Evolutionary conservation across 495 filamentous ascomycete species (phyloP), one percentile per base, ranked within the genome.

Genomic region (Annulohypoxylon maeteangense): DNA sequence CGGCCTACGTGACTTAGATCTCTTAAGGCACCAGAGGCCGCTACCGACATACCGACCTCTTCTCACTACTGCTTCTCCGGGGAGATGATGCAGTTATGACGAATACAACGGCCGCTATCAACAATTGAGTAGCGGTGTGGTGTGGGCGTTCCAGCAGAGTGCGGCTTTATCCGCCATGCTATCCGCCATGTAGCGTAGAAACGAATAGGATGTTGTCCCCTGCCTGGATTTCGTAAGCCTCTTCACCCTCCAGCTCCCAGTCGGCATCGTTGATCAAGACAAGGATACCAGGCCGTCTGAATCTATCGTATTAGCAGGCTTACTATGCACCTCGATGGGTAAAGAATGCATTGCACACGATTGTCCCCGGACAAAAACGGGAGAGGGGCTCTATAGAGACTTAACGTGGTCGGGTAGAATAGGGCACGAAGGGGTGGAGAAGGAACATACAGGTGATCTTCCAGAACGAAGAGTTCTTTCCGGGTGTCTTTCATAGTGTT

Each of bases 221-320:
- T 22, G 83, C 76, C 79, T 94, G 89, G 60, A 98, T 83, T 75
- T 93, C 90, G 78, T 97, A 98, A 62, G 85, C 86, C 70, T 94
- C 93, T 79, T 98, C 94, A 7, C 94, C 95, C 80, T 98, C 96
- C 12, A 99, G 87, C 81, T 98, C 94, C 95, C 95, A 99, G 77
- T 99, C 95, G 44, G 92, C 91, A 72, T 99, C 95, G 78, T 99
- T 99, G 79, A 99, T 94, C 63, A 99, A 83, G 14, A 98, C 96
- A 51, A 99, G 87, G 74, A 98, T 97, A n/a, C 95, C 95, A 5
- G 95, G 95, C 53, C 96, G 93, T 32, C 95, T 98, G 71, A 20
- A 58, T 27, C 54, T 58, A 62, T 12, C 58, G 10, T 71, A 70
- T 73, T 76, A 74, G 66, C 67, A 25, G 60, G 76, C 74, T 74